Percentiles rank a stretch among this genome's conserved stretches.
phyloP scores from a whole-genome alignment of 805 yeast genomes.

The Starmerella apicola region DNA sequence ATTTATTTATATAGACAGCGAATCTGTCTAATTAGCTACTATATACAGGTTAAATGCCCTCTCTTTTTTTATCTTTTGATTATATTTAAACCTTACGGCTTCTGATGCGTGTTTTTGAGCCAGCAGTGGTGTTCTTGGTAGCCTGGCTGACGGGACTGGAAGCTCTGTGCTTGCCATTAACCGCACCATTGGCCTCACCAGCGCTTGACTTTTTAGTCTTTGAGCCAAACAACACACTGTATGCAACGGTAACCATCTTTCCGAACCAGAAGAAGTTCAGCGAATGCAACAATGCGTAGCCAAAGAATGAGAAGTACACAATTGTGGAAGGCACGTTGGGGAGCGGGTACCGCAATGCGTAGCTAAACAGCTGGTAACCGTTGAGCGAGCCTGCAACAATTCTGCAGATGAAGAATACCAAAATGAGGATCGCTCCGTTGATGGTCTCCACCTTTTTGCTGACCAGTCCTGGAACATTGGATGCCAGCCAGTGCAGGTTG shows the following conservation, averaged over 20 bases:
- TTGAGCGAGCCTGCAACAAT: slow-evolving; percentile 82
- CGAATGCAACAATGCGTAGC: slow-evolving; percentile 51
- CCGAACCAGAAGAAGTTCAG: slow-evolving; percentile 78
- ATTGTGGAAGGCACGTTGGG: slow-evolving; percentile 36
- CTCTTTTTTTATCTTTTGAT: no score
- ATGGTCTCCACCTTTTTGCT: slow-evolving; percentile 40
- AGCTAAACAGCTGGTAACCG: slow-evolving; percentile 33
- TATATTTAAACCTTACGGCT: no score
- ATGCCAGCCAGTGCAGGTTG: slow-evolving; percentile 82
- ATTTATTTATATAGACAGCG: no score
- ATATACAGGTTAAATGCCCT: no score
- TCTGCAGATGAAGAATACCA: slow-evolving; percentile 63
- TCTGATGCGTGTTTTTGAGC: no score
- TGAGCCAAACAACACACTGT: slow-evolving; percentile 7
- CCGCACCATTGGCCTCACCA: background rate
- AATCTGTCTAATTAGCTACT: no score
- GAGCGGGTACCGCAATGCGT: slow-evolving; percentile 21
- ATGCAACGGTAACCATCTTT: slow-evolving; percentile 48
- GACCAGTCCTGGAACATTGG: slow-evolving; percentile 60
- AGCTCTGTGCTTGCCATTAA: no score
- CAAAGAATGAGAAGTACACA: slow-evolving; percentile 37
- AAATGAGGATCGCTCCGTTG: slow-evolving; percentile 62
- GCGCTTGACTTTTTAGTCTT: background rate
- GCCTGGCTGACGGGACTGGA: no score
- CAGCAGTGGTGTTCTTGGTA: no score